Evolutionary conservation across 75 land plant genomes (phyloP), one percentile per base, ranked within the genome.

Genomic region (Picea sitchensis): DNA sequence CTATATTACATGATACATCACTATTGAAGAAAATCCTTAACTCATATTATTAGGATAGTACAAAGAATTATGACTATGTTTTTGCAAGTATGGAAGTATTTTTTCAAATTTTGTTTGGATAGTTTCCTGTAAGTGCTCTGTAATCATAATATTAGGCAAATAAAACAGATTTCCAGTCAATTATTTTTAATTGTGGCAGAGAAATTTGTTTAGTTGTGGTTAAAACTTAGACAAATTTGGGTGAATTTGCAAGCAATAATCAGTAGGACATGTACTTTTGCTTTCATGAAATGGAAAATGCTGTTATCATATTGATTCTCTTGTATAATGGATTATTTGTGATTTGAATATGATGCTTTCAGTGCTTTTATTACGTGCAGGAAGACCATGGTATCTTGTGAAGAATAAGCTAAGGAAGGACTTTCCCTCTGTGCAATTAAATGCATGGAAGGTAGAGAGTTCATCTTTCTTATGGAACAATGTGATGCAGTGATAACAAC

Each of bases 371-470:
- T 71, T 41, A 41, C 11, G 47, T 83, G 77, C 88, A 96, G 99
- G 97, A 61, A 86, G 97, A 76, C 88, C 92, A 56, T 94, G 92
- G 93, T 73, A 36, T 69, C 83, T 87, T 36, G 99, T 92, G 72
- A 96, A 86, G 86, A 81, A 80, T 59, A 94, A 92, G 72, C 67
- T 96, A 18, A 87, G 76, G 73, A 87, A 83, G 79, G 90, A 96
- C 30, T 96, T 85, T 77, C 95, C 95, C n/a, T 31, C 84, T 67
- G 91, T 96, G 73, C 99, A 96, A 76, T 79, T 86, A 62, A 88
- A 96, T 76, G 83, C 99, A 65, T 96, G 99, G 99, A 94, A 79
- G 93, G 97, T 96, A 91, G 59, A 62, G 26, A 32, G 26, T 26
- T 77, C 20, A 36, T n/a, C 3, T 41, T 44, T 71, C 51, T 3